Base-by-base conservation (phyloP, 1,139 yeast genomes). In the Sugiyamaella pinicola region DNA sequence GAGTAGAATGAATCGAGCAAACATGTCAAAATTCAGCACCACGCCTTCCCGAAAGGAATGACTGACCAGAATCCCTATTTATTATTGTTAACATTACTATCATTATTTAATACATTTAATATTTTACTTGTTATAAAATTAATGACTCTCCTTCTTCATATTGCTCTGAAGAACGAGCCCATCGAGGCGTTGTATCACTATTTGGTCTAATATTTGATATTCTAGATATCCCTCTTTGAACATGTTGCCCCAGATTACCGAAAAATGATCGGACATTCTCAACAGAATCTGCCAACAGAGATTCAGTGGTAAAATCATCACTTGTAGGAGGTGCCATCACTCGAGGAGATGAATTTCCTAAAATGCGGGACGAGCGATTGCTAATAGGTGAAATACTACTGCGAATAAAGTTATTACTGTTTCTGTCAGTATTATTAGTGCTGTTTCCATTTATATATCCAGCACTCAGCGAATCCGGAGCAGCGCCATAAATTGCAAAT, bases 401-500 rank as follows among this genome's bases (percentile, higher is more conserved):
- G 6, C 39, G 29, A 3, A 17, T 26, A 22, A 12, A 4, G 19
- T 39, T 17, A 21, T 7, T 13, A 21, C 42, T 38, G 17, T 10
- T 22, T 21, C 28, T 21, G 15, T 15, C 29, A 21, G 24, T 13
- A 37, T 12, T 12, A 18, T 10, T 18, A 33, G 7, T 9, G 3
- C 37, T 31, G n/a, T 5, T 34, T 34, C 12, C 19, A 34, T 15
- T 29, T 29, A 37, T 28, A 17, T 42, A 12, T 9, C 22, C 37
- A 3, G 18, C 21, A 18, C 26, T 18, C 10, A 45, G n/a, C 12
- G 44, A 26, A 42, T 42, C 47, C 19, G 35, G 47, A 24, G 50
- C 34, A 8, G 42, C 42, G 8, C 46, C 51, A 18, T 56, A 55
- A 26, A 62, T 55, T 1, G 67, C 63, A 52, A 58, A 64, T 29